Evolutionary conservation across 306 rosid species (phyloP), one percentile per base, ranked within the genome.

Genomic region (Luffa acutangula): DNA sequence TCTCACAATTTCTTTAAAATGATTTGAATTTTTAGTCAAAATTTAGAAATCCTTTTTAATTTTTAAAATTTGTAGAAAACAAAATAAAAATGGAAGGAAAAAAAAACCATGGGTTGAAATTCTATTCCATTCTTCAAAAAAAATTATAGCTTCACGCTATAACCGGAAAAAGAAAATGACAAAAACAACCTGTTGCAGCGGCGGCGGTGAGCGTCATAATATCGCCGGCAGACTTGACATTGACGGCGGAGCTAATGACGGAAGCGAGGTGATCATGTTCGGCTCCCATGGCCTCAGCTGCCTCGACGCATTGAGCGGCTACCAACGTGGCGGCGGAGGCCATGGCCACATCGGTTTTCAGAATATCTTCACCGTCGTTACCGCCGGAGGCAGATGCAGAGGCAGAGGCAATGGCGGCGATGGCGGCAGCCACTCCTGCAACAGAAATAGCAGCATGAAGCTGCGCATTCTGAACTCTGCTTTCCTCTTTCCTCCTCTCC

Each of bases 251-350:
- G 88, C 89, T 84, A 9, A 96, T 90, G 17, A 93, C 96, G 2
- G 96, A 69, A 0, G 97, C 86, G 0, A 93, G 97, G 77, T 96
- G 96, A 4, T 96, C 98, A 0, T 97, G 89, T 58, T 96, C 98
- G 0, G 97, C 99, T 0, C 99, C 99, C 89, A 96, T 51, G 0
- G 94, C 94, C 81, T 96, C 99, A 0, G 99, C 99, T 0, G 92
- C 93, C 86, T 96, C 99, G 1, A 93, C 98, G 12, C 99, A 96
- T 69, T 96, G 99, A 4, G 99, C 96, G 0, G 99, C 99, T 1
- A 96, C 98, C 46, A 96, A 57, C 0, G 98, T 96, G 0, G 99
- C 98, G 0, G 99, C 99, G 6, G 99, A 93, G 1, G 98, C 99
- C 64, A 96, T 91, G 0, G 99, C 99, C 83, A 89, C 85, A 78